Evolutionary conservation across 2,329 filamentous ascomycete species (phyloP).

Genomic region (Bipolaris gigantea): DNA sequence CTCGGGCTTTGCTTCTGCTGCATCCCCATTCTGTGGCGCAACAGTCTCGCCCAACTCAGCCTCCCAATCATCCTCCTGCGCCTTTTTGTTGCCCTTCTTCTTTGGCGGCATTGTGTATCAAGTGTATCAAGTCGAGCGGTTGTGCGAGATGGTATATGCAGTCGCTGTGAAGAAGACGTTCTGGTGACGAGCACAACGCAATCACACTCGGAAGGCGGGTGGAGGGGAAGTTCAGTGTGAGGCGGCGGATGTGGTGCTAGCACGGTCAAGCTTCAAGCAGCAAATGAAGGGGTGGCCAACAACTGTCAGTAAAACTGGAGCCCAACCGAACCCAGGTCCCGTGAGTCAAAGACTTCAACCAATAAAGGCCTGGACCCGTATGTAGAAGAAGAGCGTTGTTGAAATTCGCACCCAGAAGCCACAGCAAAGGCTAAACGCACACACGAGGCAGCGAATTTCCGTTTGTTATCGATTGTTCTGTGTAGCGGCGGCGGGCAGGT

Average conservation of each 20-base stretch:
- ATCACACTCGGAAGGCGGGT: slow-evolving; percentile 5
- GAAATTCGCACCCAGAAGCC: slow-evolving; percentile 17
- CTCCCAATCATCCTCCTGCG: slow-evolving; percentile 94
- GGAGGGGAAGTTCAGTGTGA: not conserved
- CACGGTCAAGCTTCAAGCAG: not conserved
- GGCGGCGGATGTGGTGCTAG: slow-evolving; percentile 3
- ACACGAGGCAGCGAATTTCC: slow-evolving; percentile 35
- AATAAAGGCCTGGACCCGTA: slow-evolving; percentile 31
- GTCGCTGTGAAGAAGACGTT: slow-evolving; percentile 7
- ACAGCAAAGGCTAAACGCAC: slow-evolving; percentile 25
- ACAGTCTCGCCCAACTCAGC: slow-evolving; percentile 81
- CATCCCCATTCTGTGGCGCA: slow-evolving; percentile 60
- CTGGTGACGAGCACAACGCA: slow-evolving; percentile 16
- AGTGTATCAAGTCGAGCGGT: not conserved
- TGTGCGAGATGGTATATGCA: not conserved
- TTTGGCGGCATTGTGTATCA: slow-evolving; percentile 77
- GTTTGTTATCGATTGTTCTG: slow-evolving; percentile 23
- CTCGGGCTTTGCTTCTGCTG: slow-evolving; percentile 28
- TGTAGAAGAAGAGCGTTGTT: slow-evolving; percentile 16
- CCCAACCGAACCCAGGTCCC: slow-evolving; percentile 19
- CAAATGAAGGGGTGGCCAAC: not conserved
- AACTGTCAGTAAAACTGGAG: slow-evolving; percentile 9
- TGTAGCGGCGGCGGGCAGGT: slow-evolving; percentile 14
- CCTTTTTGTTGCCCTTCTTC: slow-evolving; percentile 89
- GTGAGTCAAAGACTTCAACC: slow-evolving; percentile 28